These are phyloP conservation scores for Pleurotus cornucopiae DNA, from an alignment of 768 basidiomycete species.

Conservation along the genomic window DNA sequence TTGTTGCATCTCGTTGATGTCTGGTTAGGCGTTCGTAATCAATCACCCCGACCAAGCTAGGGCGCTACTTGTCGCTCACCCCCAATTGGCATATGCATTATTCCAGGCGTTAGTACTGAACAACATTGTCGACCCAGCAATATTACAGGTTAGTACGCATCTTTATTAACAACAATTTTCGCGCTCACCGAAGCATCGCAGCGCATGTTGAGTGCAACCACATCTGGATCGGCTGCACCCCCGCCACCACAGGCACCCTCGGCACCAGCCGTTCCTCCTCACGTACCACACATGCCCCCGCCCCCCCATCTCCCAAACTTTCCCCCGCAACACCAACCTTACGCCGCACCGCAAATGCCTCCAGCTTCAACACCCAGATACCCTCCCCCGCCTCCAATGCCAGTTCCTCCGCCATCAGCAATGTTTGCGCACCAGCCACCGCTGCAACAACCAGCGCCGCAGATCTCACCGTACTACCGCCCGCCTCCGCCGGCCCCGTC, in stretches of 20 bases:
- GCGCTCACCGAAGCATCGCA: neutral
- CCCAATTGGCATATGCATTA: conserved; percentile 92
- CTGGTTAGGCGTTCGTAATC: conserved; percentile 78
- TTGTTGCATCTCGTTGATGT: conserved; percentile 10
- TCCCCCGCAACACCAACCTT: conserved; percentile 27
- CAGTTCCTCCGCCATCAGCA: conserved; percentile 28
- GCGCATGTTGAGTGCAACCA: conserved; percentile 49
- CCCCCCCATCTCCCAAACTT: conserved; percentile 27
- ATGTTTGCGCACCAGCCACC: conserved; percentile 26
- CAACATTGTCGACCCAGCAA: conserved; percentile 86
- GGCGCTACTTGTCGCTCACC: conserved; percentile 72
- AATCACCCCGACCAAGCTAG: conserved; percentile 89
- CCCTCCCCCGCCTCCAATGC: conserved; percentile 20
- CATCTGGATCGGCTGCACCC: conserved; percentile 12
- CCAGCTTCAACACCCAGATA: conserved; percentile 25
- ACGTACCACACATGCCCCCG: conserved; percentile 49
- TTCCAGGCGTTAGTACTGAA: conserved; percentile 93
- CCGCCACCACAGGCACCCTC: conserved; percentile 14
- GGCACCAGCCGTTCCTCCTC: conserved; percentile 17
- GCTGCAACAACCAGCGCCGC: conserved; percentile 18
- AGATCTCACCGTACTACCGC: conserved; percentile 25
- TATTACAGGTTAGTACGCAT: conserved; percentile 45
- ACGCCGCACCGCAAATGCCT: conserved; percentile 20
- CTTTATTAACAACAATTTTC: neutral
- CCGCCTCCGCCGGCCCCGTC: conserved; percentile 22